phyloP scores from a whole-genome alignment of 352 stramenopile genomes.

The Pythium biforme region DNA sequence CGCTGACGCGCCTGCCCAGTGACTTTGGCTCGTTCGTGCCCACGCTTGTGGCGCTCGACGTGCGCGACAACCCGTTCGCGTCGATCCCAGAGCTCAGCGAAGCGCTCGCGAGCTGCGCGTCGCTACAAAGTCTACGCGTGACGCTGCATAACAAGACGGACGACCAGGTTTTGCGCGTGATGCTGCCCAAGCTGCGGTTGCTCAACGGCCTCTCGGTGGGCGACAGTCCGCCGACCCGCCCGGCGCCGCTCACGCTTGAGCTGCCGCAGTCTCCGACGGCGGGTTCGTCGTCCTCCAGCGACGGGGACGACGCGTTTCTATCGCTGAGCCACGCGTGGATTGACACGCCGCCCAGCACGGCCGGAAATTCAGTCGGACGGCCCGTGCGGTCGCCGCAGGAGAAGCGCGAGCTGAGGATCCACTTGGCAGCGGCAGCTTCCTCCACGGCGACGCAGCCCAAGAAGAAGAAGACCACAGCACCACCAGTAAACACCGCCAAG shows the following conservation, averaged over 20 bases:
- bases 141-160: conserved; percentile 43
- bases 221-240: not conserved
- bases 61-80: conserved; percentile 49
- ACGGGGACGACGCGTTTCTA: not conserved
- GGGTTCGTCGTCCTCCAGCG: not conserved
- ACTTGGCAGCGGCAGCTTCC: conserved; percentile 30
- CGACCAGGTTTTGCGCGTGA: conserved; percentile 50
- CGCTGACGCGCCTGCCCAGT: conserved; percentile 35
- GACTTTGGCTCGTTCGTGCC: conserved; percentile 42
- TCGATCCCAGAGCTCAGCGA: conserved; percentile 44
- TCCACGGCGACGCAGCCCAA: conserved; percentile 7
- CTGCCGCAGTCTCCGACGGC: conserved; percentile 10
- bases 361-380: not conserved
- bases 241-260: conserved; percentile 20
- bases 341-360: conserved; percentile 19
- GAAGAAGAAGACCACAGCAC: not conserved
- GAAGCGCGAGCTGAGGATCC: conserved; percentile 35
- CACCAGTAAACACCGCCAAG: not conserved
- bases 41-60: conserved; percentile 57
- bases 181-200: conserved; percentile 57
- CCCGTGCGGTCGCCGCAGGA: conserved; percentile 34
- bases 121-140: conserved; percentile 60
- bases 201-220: conserved; percentile 49
- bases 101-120: conserved; percentile 41
- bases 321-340: conserved; percentile 18